Conservation (phyloP, 768 basidiomycete species). For the Tephrocybe sp. region DNA sequence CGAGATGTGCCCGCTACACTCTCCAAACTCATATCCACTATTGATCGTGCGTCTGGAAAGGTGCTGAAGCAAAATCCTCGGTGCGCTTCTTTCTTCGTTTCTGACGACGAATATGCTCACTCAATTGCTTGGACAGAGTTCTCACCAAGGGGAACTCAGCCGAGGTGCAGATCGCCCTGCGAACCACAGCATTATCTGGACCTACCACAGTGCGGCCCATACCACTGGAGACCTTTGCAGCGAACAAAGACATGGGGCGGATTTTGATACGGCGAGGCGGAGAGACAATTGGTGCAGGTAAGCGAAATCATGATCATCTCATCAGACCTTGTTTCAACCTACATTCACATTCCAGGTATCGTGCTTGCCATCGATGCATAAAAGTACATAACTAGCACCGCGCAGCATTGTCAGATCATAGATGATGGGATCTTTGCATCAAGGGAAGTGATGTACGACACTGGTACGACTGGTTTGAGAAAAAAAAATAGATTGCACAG, state of each 20-base stretch:
- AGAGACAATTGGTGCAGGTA: conserved; percentile 93
- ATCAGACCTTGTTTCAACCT: not conserved
- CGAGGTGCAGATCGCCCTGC: conserved; percentile 79
- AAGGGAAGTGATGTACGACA: too few relatives aligned
- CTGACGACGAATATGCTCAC: not conserved
- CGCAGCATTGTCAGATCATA: too few relatives aligned
- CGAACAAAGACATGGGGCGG: conserved; percentile 96
- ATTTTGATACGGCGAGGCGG: conserved; percentile 85
- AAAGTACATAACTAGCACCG: not conserved
- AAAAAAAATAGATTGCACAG: too few relatives aligned
- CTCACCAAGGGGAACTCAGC: conserved; percentile 85
- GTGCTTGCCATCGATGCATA: conserved; percentile 9
- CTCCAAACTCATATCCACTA: conserved; percentile 70
- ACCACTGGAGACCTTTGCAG: conserved; percentile 82
- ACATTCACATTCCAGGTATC: not conserved
- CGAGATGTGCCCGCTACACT: conserved; percentile 89
- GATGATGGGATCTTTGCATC: too few relatives aligned
- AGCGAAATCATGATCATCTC: conserved; percentile 10
- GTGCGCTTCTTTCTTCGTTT: conserved; percentile 37
- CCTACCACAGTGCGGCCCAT: conserved; percentile 54
- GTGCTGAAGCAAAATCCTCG: conserved; percentile 80
- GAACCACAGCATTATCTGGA: conserved; percentile 53
- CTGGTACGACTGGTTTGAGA: too few relatives aligned
- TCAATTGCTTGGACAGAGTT: conserved; percentile 52
- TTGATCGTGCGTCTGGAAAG: conserved; percentile 78